Conservation (phyloP, 129 eudicot genomes). For the Pulicaria dysenterica region DNA sequence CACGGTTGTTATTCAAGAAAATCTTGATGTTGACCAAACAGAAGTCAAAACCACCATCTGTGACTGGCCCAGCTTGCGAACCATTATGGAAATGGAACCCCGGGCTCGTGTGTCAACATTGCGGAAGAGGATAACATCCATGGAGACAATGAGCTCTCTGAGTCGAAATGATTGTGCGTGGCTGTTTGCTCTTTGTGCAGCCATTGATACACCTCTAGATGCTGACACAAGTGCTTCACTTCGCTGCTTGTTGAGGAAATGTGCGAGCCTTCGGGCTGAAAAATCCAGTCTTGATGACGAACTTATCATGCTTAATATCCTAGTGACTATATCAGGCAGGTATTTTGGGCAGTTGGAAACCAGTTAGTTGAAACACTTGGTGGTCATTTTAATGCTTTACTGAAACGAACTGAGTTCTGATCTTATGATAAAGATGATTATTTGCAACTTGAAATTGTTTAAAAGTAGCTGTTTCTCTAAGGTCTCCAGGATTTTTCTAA, state of each 20-base stretch:
- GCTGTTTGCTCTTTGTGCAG: slow-evolving; percentile 89
- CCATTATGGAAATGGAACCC: slow-evolving; percentile 60
- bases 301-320: slow-evolving; percentile 73
- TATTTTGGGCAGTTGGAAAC: slow-evolving; percentile 78
- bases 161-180: slow-evolving; percentile 61
- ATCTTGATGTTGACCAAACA: slow-evolving; percentile 33
- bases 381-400: background rate
- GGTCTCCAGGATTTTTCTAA: too few relatives aligned
- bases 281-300: slow-evolving; percentile 71
- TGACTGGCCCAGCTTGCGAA: slow-evolving; percentile 53
- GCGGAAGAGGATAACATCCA: slow-evolving; percentile 53
- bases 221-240: slow-evolving; percentile 79
- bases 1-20: slow-evolving; percentile 18
- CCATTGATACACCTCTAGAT: slow-evolving; percentile 73
- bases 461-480: background rate
- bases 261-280: slow-evolving; percentile 69
- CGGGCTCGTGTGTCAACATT: slow-evolving; percentile 63
- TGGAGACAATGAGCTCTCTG: slow-evolving; percentile 46
- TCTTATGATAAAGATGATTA: background rate
- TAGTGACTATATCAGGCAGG: slow-evolving; percentile 77
- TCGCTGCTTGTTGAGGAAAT: slow-evolving; percentile 73
- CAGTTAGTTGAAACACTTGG: slow-evolving; percentile 7
- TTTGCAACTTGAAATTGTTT: slow-evolving; percentile 8
- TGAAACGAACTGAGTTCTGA: slow-evolving; percentile 9
- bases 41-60: slow-evolving; percentile 27